Conservation (phyloP, 345 rosid species). For the Pugionium cornutum region DNA sequence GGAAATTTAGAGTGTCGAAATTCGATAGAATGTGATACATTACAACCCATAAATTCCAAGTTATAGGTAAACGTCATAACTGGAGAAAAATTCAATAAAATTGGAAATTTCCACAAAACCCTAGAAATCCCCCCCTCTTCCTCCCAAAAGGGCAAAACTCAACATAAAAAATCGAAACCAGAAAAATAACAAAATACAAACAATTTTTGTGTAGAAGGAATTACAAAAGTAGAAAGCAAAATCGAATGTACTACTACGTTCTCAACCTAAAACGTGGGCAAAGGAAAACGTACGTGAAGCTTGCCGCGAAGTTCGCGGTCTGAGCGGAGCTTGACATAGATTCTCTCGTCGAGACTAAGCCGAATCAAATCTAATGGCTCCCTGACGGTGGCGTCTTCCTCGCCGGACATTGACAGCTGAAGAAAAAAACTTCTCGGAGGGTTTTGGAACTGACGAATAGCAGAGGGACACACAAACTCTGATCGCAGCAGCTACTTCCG, state of each 20-base stretch:
- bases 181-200: neutral
- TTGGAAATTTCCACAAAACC: slow-evolving; percentile 2
- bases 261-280: neutral
- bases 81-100: neutral
- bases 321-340: slow-evolving; percentile 97
- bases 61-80: neutral
- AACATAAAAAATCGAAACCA: neutral
- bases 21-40: neutral
- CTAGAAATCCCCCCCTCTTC: slow-evolving; percentile 9
- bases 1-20: neutral
- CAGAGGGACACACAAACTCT: slow-evolving; percentile 4
- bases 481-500: neutral
- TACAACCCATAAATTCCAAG: neutral
- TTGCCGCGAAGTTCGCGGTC: slow-evolving; percentile 99
- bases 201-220: neutral
- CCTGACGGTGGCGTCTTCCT: slow-evolving; percentile 95
- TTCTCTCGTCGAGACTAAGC: slow-evolving; percentile 96
- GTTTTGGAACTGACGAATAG: slow-evolving; percentile 18
- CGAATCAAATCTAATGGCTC: slow-evolving; percentile 99
- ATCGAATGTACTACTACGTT: neutral
- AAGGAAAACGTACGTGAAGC: slow-evolving; percentile 65
- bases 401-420: slow-evolving; percentile 62
- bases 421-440: slow-evolving; percentile 12
- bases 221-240: neutral
- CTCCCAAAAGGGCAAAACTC: neutral